A percentile compares a stretch with the other conserved stretches of the same genome.
These are phyloP conservation scores for Ceratocystis destructans DNA, from an alignment of 2,329 filamentous ascomycete species.

Conservation along the genomic window DNA sequence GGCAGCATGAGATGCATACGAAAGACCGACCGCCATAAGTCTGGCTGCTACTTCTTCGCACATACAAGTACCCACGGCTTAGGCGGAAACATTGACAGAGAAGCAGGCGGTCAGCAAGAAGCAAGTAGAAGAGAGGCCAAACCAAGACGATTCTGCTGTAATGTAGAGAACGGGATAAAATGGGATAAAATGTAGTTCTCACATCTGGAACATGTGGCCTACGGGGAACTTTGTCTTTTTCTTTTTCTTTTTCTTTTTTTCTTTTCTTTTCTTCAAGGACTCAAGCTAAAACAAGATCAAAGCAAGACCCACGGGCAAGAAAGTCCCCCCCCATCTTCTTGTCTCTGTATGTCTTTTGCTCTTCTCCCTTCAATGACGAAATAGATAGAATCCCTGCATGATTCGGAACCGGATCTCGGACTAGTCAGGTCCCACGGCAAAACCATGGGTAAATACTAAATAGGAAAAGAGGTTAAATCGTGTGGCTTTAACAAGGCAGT, in stretches of 20 bases:
- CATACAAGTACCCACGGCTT: neutral
- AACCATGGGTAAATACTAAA: neutral
- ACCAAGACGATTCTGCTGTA: too few species aligned
- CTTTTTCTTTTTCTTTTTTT: neutral
- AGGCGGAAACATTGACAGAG: neutral
- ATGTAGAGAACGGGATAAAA: neutral
- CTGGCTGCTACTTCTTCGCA: neutral
- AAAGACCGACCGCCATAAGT: neutral
- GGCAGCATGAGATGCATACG: neutral
- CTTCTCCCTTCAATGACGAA: conserved; percentile 5
- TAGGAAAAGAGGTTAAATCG: too few species aligned
- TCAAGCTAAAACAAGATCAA: neutral
- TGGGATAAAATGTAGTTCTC: neutral
- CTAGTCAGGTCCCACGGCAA: neutral
- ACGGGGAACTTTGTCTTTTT: too few species aligned
- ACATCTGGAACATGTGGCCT: neutral
- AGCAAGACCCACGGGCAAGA: neutral
- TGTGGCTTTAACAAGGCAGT: too few species aligned
- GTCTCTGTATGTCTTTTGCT: too few species aligned
- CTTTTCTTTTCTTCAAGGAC: neutral
- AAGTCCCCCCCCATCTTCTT: neutral
- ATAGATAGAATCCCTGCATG: neutral
- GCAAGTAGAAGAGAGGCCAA: neutral
- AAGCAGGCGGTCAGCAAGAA: conserved; percentile 2
- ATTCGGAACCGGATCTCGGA: neutral